Percentiles rank a stretch among this genome's conserved stretches.
phyloP scores from a whole-genome alignment of 2,329 filamentous ascomycete genomes.

The Talaromyces funiculosus region DNA sequence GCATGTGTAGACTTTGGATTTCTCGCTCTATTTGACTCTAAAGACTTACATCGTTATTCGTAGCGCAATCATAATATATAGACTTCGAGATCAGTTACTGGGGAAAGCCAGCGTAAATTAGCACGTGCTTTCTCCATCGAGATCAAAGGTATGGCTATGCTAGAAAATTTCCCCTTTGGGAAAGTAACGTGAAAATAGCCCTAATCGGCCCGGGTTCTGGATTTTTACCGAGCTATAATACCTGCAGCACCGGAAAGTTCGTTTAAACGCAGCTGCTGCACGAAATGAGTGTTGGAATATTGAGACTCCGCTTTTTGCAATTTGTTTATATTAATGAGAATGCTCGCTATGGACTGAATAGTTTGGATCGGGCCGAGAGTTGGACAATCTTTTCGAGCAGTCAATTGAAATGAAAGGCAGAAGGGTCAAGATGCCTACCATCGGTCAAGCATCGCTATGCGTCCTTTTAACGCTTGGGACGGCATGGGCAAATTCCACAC shows the following conservation, averaged over 20 bases:
- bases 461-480: not conserved
- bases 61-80: not conserved
- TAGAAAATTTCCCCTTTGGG: conserved; percentile 8
- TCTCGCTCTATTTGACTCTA: not conserved
- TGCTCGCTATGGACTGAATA: not conserved
- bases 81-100: not conserved
- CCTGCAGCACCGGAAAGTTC: not conserved
- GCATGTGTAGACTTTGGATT: not conserved
- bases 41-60: not conserved
- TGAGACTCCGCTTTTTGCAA: not conserved
- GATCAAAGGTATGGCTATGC: not conserved
- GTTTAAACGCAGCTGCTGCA: not conserved
- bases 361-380: not conserved
- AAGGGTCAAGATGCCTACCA: not conserved
- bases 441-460: not conserved
- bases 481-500: conserved; percentile 16
- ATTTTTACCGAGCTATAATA: not conserved
- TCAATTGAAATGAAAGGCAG: not conserved
- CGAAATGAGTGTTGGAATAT: not conserved
- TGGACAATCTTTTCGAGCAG: not conserved
- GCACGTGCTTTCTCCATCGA: not conserved
- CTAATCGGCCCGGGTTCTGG: conserved; percentile 1
- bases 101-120: not conserved
- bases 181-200: not conserved
- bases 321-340: conserved; percentile 2